Conservation (phyloP, 805 yeast genomes). For the Monosporozyma aquatica region DNA sequence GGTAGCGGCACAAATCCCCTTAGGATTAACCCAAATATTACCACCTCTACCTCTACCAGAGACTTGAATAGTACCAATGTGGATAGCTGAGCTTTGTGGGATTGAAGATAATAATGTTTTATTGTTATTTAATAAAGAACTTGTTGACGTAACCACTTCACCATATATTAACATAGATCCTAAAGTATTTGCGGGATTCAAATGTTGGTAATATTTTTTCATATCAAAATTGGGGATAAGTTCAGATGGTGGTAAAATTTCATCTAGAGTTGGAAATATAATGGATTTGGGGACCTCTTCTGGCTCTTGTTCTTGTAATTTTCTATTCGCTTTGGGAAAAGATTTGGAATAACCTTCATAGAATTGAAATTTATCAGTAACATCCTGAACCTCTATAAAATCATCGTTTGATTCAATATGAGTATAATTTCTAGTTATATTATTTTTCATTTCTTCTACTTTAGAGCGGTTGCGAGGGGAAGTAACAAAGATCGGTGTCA, state of each 20-base stretch:
- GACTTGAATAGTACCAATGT: constrained; percentile 72
- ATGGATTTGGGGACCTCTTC: constrained; percentile 49
- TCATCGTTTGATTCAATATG: constrained; percentile 31
- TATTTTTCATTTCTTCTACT: constrained; percentile 12
- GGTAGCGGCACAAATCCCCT: constrained; percentile 82
- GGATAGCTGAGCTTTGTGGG: constrained; percentile 23
- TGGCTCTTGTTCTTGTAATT: constrained; percentile 38
- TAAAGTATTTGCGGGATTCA: constrained; percentile 32
- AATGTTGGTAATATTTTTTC: constrained; percentile 38
- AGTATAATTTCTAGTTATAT: constrained; percentile 5
- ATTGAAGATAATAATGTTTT: constrained; percentile 45
- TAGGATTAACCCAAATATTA: constrained; percentile 90
- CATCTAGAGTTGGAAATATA: constrained; percentile 32
- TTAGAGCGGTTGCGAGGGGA: constrained; percentile 8
- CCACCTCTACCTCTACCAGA: constrained; percentile 94
- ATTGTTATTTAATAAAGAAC: constrained; percentile 67
- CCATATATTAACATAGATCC: constrained; percentile 69
- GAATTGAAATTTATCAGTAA: constrained; percentile 17
- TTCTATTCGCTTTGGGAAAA: constrained; percentile 9
- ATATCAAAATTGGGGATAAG: constrained; percentile 70
- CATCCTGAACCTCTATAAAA: constrained; percentile 38
- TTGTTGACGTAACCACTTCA: constrained; percentile 87
- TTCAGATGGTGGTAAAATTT: constrained; percentile 39
- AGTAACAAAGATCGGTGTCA: constrained; percentile 55
- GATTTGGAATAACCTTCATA: constrained; percentile 15